Evolutionary conservation across 768 basidiomycete species (phyloP).

Genomic region (Trametes cinnabarina): DNA sequence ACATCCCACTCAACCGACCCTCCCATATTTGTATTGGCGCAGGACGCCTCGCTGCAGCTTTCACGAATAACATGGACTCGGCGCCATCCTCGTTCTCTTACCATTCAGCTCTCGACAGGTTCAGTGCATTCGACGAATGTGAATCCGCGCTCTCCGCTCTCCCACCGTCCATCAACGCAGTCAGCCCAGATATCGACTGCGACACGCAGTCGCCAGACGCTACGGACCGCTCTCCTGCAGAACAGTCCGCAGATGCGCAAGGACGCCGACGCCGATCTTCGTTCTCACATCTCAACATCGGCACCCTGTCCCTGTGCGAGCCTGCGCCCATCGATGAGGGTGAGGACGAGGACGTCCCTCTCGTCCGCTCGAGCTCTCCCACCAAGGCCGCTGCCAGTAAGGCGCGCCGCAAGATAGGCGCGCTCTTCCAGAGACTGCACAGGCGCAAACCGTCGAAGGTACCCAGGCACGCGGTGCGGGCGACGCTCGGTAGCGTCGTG

Average conservation of each 20-base stretch:
- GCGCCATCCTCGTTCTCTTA: neutral
- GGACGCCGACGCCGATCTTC: neutral
- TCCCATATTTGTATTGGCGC: no score
- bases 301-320: neutral
- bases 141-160: neutral
- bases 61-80: neutral
- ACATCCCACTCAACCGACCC: no score
- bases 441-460: neutral
- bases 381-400: neutral
- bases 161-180: slow-evolving; percentile 1
- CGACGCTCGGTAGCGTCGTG: neutral
- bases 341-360: neutral
- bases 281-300: neutral
- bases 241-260: neutral
- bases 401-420: neutral
- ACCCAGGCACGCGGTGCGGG: neutral
- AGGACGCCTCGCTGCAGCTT: no score
- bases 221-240: neutral
- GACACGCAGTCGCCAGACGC: neutral
- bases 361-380: neutral
- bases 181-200: neutral
- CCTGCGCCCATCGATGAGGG: neutral
- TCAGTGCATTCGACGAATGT: neutral
- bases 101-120: neutral
- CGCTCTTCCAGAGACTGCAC: neutral